Evolutionary conservation across 2,329 filamentous ascomycete species (phyloP).

Genomic region (Aureobasidium mangrovei): DNA sequence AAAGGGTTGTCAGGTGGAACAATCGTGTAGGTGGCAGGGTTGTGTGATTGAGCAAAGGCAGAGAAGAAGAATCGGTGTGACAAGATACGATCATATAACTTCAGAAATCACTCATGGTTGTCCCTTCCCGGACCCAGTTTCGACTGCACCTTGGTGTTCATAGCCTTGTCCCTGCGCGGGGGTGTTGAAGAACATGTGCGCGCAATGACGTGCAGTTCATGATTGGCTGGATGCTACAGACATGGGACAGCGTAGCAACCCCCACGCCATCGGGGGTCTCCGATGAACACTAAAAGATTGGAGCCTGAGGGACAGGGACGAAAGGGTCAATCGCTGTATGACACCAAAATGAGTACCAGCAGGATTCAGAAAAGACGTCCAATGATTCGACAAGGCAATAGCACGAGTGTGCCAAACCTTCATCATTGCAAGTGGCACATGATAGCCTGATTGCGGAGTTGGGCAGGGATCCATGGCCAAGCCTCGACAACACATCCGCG

Average conservation of each 20-base stretch:
- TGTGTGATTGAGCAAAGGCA: not conserved
- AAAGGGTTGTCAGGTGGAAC: not conserved
- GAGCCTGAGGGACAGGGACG: not conserved
- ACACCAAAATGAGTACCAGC: not conserved
- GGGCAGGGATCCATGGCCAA: not conserved
- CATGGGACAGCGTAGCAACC: not conserved
- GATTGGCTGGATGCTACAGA: too few species aligned
- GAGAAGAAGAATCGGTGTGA: not conserved
- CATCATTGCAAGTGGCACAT: not conserved
- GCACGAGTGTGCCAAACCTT: not conserved
- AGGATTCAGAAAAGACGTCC: not conserved
- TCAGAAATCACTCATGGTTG: not conserved
- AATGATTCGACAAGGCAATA: not conserved
- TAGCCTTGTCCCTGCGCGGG: not conserved
- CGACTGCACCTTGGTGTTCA: slow-evolving; percentile 2
- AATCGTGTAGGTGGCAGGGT: not conserved
- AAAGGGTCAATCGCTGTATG: slow-evolving; percentile 1
- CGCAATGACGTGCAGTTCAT: not conserved
- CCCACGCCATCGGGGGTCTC: not conserved
- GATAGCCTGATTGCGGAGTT: not conserved
- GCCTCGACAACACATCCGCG: slow-evolving; percentile 8
- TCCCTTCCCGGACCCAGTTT: not conserved
- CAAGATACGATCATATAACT: not conserved
- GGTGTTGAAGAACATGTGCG: not conserved
- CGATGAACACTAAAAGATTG: not conserved